These are phyloP conservation scores for Arabidopsis thaliana DNA, from an alignment of 345 rosid species.

Conservation along the genomic window DNA sequence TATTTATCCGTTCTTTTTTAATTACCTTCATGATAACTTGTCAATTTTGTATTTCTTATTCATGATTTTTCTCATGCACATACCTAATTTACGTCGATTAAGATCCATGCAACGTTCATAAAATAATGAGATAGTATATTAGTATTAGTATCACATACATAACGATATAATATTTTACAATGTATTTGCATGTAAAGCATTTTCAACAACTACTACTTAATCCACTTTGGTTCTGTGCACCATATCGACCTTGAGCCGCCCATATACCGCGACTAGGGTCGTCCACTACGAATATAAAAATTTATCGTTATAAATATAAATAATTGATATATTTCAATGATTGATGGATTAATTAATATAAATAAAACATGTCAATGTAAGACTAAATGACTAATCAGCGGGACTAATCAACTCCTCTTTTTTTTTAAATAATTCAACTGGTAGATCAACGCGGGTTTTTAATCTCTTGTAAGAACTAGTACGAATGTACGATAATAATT, in stretches of 20 bases:
- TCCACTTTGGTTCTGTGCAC: neutral
- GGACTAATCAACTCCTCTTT: neutral
- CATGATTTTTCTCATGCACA: neutral
- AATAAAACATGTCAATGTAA: neutral
- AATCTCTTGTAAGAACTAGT: neutral
- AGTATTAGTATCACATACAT: neutral
- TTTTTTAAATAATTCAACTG: neutral
- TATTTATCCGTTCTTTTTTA: neutral
- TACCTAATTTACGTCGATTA: neutral
- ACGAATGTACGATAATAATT: neutral
- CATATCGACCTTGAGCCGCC: conserved; percentile 16
- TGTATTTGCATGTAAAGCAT: neutral
- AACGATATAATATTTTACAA: neutral
- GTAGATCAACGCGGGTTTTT: neutral
- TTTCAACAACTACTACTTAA: neutral
- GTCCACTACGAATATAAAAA: conserved; percentile 3
- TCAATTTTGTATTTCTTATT: neutral
- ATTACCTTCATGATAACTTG: neutral
- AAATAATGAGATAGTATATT: neutral
- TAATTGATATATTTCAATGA: neutral
- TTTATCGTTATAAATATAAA: neutral
- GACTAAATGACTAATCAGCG: neutral
- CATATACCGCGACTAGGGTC: conserved; percentile 5
- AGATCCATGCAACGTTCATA: neutral
- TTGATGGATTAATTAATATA: neutral